phyloP scores from a whole-genome alignment of 306 rosid species.

The Lagenaria siceraria region DNA sequence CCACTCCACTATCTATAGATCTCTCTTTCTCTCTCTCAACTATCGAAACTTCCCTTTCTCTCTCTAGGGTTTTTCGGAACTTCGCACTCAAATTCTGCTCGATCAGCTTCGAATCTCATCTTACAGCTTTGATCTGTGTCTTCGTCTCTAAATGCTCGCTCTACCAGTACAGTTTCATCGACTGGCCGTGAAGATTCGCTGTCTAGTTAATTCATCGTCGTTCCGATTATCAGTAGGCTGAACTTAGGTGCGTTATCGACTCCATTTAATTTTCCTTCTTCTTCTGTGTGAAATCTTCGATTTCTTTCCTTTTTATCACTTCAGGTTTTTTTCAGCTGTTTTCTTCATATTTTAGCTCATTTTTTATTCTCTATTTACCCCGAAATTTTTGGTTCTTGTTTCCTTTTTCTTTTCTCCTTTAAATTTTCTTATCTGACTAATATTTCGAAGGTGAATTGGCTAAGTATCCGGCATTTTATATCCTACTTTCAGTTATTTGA shows the following conservation, averaged over 20 bases:
- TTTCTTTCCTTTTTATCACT: neutral
- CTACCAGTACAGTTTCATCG: slow-evolving; percentile 11
- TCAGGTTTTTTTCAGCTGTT: neutral
- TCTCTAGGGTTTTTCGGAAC: slow-evolving; percentile 70
- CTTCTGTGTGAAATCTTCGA: neutral
- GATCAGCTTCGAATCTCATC: slow-evolving; percentile 28
- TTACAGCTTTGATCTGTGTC: slow-evolving; percentile 10
- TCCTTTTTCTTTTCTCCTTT: neutral
- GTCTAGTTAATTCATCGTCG: neutral
- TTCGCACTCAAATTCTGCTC: slow-evolving; percentile 54
- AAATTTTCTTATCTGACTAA: neutral
- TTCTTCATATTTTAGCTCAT: neutral
- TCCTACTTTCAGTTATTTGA: neutral
- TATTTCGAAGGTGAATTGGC: neutral
- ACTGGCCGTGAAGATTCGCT: neutral
- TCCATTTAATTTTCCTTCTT: neutral
- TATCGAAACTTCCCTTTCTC: slow-evolving; percentile 23
- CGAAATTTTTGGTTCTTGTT: neutral
- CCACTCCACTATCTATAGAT: slow-evolving; percentile 9
- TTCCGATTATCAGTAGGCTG: neutral
- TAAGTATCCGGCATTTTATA: neutral
- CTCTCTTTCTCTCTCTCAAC: slow-evolving; percentile 19
- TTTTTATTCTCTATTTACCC: neutral
- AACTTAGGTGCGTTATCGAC: neutral
- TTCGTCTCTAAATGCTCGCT: slow-evolving; percentile 16